Evolutionary conservation across 106 monocot species (phyloP).

Genomic region (Dioscorea zingiberensis): DNA sequence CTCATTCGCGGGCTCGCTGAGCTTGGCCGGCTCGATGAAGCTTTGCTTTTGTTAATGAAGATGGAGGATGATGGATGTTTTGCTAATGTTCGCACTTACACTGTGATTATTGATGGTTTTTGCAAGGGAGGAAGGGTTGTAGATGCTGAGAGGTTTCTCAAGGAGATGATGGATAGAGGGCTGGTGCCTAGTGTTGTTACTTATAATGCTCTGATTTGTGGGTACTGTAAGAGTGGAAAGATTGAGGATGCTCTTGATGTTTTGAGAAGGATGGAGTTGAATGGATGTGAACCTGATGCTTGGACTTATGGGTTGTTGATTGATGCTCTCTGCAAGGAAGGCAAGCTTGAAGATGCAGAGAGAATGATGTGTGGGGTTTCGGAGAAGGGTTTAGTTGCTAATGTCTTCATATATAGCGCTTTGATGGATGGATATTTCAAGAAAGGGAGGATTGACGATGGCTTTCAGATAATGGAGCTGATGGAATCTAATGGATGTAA

Average conservation of each 20-base stretch:
- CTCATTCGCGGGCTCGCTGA: conserved; percentile 48
- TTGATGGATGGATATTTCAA: not conserved
- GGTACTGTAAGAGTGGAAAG: conserved; percentile 25
- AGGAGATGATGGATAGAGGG: conserved; percentile 13
- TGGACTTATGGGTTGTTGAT: conserved; percentile 1
- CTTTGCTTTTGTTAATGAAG: conserved; percentile 27
- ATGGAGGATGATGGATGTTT: conserved; percentile 39
- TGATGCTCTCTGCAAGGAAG: not conserved
- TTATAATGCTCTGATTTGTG: conserved; percentile 31
- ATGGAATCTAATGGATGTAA: not conserved
- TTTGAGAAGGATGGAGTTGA: conserved; percentile 26
- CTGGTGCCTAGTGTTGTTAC: conserved; percentile 19
- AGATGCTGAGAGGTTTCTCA: conserved; percentile 19
- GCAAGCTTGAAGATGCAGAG: not conserved
- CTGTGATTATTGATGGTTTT: conserved; percentile 32
- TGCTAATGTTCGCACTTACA: conserved; percentile 22
- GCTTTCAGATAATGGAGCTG: not conserved
- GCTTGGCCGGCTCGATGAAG: conserved; percentile 28
- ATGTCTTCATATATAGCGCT: not conserved
- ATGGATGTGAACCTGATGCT: conserved; percentile 24
- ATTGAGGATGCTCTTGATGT: conserved; percentile 18
- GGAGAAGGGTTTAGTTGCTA: not conserved
- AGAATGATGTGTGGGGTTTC: not conserved
- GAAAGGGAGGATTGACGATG: not conserved
- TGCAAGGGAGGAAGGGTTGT: conserved; percentile 12